phyloP scores from a whole-genome alignment of 1,284 basidiomycete species.

The Crucibulum parvulum region DNA sequence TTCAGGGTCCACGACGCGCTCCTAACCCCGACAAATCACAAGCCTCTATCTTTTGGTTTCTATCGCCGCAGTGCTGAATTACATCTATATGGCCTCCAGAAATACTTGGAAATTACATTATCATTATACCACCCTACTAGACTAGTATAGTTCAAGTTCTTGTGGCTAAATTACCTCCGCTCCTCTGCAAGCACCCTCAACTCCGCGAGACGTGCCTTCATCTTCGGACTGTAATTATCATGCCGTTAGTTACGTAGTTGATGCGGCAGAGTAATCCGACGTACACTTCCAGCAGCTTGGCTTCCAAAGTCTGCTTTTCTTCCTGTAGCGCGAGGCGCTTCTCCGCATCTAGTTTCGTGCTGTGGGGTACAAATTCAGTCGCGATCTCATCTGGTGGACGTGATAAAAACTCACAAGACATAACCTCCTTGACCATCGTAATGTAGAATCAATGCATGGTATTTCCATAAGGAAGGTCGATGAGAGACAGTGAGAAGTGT shows the following conservation, averaged over 20 bases:
- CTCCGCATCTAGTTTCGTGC: slow-evolving; percentile 91
- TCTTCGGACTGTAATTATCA: slow-evolving; percentile 67
- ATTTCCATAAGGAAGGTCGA: slow-evolving; percentile 93
- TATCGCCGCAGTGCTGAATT: too few relatives aligned
- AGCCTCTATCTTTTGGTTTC: too few relatives aligned
- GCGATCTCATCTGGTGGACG: slow-evolving; percentile 1
- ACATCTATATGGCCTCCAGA: too few relatives aligned
- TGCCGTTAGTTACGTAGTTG: not conserved
- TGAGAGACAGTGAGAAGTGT: slow-evolving; percentile 93
- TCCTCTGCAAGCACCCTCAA: slow-evolving; percentile 48
- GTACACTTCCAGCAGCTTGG: slow-evolving; percentile 83
- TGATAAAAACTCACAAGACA: slow-evolving; percentile 70
- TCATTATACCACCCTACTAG: too few relatives aligned
- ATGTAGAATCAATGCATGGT: slow-evolving; percentile 92
- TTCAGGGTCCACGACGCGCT: too few relatives aligned
- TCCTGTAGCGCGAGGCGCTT: slow-evolving; percentile 92
- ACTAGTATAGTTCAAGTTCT: too few relatives aligned
- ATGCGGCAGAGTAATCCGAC: slow-evolving; percentile 27
- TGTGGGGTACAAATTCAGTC: slow-evolving; percentile 32
- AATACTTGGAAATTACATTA: not conserved
- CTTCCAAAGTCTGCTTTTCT: slow-evolving; percentile 88
- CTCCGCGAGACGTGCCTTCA: slow-evolving; percentile 80
- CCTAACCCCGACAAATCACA: too few relatives aligned
- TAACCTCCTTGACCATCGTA: slow-evolving; percentile 87
- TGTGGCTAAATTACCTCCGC: not conserved